phyloP scores from a whole-genome alignment of 106 monocot genomes.

The Cymbidium sinense region DNA sequence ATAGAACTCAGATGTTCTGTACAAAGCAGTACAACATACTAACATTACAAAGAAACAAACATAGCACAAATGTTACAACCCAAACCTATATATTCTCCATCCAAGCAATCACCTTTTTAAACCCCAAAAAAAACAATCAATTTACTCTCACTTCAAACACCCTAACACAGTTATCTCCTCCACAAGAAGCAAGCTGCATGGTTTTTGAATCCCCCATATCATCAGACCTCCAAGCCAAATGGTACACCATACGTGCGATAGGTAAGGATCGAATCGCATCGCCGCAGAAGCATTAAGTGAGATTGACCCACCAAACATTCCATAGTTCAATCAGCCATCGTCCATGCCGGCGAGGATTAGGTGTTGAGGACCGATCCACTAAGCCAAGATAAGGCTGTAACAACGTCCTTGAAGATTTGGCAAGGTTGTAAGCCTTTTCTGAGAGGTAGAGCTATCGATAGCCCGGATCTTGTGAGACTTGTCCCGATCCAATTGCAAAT shows the following conservation, averaged over 20 bases:
- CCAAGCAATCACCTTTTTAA: no score
- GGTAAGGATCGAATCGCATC: conserved; percentile 43
- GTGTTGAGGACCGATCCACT: conserved; percentile 27
- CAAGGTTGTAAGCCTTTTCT: conserved; percentile 41
- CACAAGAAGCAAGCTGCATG: conserved; percentile 80
- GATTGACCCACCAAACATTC: conserved; percentile 31
- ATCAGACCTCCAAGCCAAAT: conserved; percentile 51
- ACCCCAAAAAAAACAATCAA: not conserved
- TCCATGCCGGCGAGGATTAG: conserved; percentile 80
- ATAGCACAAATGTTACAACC: no score
- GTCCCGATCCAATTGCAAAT: conserved; percentile 96
- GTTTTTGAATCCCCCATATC: conserved; percentile 17
- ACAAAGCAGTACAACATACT: no score
- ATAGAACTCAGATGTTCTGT: no score
- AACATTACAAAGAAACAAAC: no score
- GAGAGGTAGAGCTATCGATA: conserved; percentile 30
- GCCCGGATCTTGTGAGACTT: conserved; percentile 91
- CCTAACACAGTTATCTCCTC: conserved; percentile 86
- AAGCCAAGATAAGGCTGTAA: conserved; percentile 83
- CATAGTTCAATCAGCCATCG: conserved; percentile 83
- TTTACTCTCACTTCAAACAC: conserved; percentile 44
- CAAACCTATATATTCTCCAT: no score
- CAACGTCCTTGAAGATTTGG: conserved; percentile 67
- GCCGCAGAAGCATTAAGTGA: conserved; percentile 19
- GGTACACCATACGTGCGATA: conserved; percentile 78